These are phyloP conservation scores for Ophiostoma novo-ulmi DNA, from an alignment of 2,329 filamentous ascomycete genomes.

Conservation along the genomic window DNA sequence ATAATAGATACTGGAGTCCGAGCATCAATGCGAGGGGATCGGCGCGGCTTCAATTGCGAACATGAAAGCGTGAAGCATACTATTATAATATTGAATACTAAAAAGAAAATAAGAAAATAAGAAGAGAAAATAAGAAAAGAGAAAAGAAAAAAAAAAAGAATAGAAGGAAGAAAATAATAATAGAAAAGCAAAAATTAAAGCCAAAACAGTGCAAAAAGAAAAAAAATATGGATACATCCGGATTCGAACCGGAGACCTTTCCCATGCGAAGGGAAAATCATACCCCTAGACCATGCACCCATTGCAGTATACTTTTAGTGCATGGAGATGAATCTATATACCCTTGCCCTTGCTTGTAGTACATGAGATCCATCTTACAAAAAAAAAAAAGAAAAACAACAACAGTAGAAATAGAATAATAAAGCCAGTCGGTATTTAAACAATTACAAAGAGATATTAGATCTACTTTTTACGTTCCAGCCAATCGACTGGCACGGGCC, in stretches of 20 bases:
- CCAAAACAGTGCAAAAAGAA: not conserved
- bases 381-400: not conserved
- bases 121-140: too few relatives aligned
- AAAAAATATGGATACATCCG: slow-evolving; percentile 16
- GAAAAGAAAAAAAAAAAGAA: not conserved
- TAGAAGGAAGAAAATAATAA: not conserved
- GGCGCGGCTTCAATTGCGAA: too few relatives aligned
- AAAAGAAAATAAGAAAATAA: too few relatives aligned
- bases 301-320: not conserved
- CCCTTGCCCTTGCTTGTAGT: not conserved
- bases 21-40: not conserved
- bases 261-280: slow-evolving; percentile 17
- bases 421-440: too few relatives aligned
- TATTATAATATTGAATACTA: too few relatives aligned
- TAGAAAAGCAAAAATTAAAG: not conserved
- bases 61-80: not conserved
- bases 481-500: too few relatives aligned
- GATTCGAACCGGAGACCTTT: slow-evolving; percentile 18
- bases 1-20: not conserved
- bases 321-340: not conserved
- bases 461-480: too few relatives aligned
- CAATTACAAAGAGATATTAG: too few relatives aligned
- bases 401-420: not conserved
- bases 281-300: slow-evolving; percentile 17
- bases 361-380: not conserved